phyloP scores from a whole-genome alignment of 768 basidiomycete species.

The Brasilioporus rufonigricans region DNA sequence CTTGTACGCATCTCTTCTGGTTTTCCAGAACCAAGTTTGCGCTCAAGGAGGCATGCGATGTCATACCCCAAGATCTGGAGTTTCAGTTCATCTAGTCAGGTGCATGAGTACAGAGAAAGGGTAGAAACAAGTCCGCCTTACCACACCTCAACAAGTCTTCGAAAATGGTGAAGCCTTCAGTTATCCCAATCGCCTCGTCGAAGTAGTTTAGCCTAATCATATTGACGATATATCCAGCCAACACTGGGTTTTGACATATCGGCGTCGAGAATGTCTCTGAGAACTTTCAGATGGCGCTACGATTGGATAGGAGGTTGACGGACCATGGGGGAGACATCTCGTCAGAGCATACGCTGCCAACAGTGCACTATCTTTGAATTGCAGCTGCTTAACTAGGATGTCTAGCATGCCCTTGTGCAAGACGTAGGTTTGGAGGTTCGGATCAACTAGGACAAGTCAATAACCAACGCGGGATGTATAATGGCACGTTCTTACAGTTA shows the following conservation, averaged over 20 bases:
- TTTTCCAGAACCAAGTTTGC: not conserved
- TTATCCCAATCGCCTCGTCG: constrained; percentile 24
- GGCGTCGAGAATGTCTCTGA: constrained; percentile 2
- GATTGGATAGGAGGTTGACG: not conserved
- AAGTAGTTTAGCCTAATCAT: constrained; percentile 25
- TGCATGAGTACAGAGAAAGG: not conserved
- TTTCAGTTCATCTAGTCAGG: not conserved
- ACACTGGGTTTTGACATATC: not conserved
- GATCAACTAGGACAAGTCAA: not conserved
- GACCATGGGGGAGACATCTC: not conserved
- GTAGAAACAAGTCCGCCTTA: not conserved
- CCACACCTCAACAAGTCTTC: constrained; percentile 4
- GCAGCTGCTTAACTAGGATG: constrained; percentile 1
- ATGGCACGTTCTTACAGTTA: not conserved
- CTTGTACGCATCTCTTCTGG: constrained; percentile 4
- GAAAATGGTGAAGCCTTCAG: constrained; percentile 13
- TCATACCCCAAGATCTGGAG: constrained; percentile 3
- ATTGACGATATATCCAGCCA: constrained; percentile 20
- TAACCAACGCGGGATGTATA: not conserved
- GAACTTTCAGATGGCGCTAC: not conserved
- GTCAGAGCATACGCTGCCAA: constrained; percentile 6
- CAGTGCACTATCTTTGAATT: constrained; percentile 1
- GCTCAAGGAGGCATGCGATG: not conserved
- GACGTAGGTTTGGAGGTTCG: not conserved
- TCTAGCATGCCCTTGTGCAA: not conserved